Base-by-base conservation (phyloP, 768 basidiomycete genomes). In the Boletus rubroflammeus region DNA sequence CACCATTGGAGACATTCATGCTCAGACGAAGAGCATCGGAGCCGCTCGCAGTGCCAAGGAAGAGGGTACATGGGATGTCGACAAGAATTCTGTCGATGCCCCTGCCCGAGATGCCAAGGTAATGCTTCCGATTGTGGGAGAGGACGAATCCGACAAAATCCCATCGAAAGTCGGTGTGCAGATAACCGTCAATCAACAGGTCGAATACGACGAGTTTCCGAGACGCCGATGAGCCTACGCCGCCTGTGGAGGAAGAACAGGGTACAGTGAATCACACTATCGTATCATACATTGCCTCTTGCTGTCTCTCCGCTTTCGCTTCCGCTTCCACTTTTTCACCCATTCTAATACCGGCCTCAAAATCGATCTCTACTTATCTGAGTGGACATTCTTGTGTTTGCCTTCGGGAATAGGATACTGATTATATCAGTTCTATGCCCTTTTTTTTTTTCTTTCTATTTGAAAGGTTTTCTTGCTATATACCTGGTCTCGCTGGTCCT, bases 151-250 rank as follows among this genome's bases (percentile, higher is more conserved):
- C 1, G 65, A 60, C 35, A 60, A 31, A 50, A 48, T 58, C 5
- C 53, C 53, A 10, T 60, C 65, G 28, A 56, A 62, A 0, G 60
- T 63, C 66, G 82, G 82, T n/a, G 81, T 84, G 34, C 83, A 82
- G 60, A 74, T 84, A 52, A 83, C 82, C 1, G 76, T 84, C 50
- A 78, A 84, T 54, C 69, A 77, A 38, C 77, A 84, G 59, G 73
- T 83, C 47, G 79, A 80, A 26, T 83, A 81, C 52, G 80, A 81
- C 51, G 63, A 69, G 6, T 1, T 49, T 23, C 55, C 60, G 6
- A 57, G 56, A 14, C 61, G 52, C 40, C 58, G 59, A 39, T 68
- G 51, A 60, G 26, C 13, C 10, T 7, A 29, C 32, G 28, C n/a
- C 23, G 36, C 35, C 7, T 17, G 15, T 19, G 21, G 19, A 25